Base-by-base conservation (phyloP, 345 rosid genomes). In the Gossypium ekmanianum region DNA sequence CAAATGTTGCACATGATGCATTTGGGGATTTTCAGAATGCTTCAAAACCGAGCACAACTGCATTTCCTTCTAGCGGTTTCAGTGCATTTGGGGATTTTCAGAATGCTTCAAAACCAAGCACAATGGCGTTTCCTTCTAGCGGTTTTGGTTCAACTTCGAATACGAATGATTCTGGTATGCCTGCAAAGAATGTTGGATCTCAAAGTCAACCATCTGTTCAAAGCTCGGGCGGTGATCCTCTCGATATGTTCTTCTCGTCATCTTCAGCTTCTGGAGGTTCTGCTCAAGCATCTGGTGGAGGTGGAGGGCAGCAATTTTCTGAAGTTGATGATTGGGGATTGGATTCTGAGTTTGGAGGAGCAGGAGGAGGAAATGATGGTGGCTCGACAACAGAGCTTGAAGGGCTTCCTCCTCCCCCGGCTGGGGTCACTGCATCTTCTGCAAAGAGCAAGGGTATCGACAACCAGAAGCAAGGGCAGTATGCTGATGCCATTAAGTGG, bases 401-500 rank as follows among this genome's bases (percentile, higher is more conserved):
- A 72, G 97, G 98, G 73, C 92, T 95, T 82, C 97, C 99, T 45
- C 94, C 99, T 54, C 98, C 98, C 16, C 98, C 99, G 9, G 83
- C 96, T 16, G 98, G 99, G 10, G 81, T 93, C 17, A 85, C 94
- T 2, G 92, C 93, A 77, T 73, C 89, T 55, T 68, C 86, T 13
- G 99, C 99, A 50, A 95, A 87, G 92, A 84, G 67, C 78, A 95
- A 95, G 84, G 99, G 98, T 27, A 77, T 89, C 76, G 96, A 95
- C 76, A 88, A 88, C 75, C 88, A 93, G 84, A 91, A 90, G 79
- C 93, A 92, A 59, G 99, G 98, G 44, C 99, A 95, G 78, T 91
- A 90, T 77, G 98, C 96, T 20, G 98, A 95, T 79, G 99, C 98
- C 51, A 95, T 93, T 77, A 95, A 95, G 86, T 95, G 99, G 99